phyloP scores from a whole-genome alignment of 768 basidiomycete species.

The Albatrellus ellisii region DNA sequence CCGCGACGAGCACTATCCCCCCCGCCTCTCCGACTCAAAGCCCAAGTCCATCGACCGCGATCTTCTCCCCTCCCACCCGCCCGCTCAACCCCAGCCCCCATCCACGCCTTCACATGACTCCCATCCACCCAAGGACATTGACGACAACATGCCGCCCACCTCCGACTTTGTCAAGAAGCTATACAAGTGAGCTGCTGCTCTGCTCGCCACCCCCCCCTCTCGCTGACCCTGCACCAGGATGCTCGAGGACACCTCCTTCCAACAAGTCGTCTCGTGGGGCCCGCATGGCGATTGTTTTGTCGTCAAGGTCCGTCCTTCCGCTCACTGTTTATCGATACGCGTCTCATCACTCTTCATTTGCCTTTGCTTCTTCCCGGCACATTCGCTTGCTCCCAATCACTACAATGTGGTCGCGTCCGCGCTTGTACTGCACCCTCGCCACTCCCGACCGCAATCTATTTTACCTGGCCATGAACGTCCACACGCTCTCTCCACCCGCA shows the following conservation, averaged over 20 bases:
- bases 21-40: constrained; percentile 17
- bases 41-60: constrained; percentile 12
- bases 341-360: too few relatives aligned
- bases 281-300: constrained; percentile 81
- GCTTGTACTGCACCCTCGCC: too few relatives aligned
- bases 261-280: constrained; percentile 73
- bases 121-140: constrained; percentile 17
- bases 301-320: constrained; percentile 47
- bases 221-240: constrained; percentile 37
- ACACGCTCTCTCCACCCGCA: too few relatives aligned
- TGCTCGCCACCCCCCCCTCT: not conserved
- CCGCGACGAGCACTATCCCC: constrained; percentile 22
- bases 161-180: constrained; percentile 92
- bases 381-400: too few relatives aligned
- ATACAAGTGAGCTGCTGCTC: constrained; percentile 51
- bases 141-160: constrained; percentile 77
- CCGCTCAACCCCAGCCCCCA: constrained; percentile 7
- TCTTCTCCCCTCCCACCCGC: constrained; percentile 9
- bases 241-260: constrained; percentile 71
- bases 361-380: constrained; percentile 5
- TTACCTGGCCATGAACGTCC: too few relatives aligned
- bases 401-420: too few relatives aligned
- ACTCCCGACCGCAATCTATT: too few relatives aligned
- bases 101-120: constrained; percentile 7
- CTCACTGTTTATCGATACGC: too few relatives aligned